Conservation (phyloP, 352 stramenopile species). For the Globisporangium sylvaticum region DNA sequence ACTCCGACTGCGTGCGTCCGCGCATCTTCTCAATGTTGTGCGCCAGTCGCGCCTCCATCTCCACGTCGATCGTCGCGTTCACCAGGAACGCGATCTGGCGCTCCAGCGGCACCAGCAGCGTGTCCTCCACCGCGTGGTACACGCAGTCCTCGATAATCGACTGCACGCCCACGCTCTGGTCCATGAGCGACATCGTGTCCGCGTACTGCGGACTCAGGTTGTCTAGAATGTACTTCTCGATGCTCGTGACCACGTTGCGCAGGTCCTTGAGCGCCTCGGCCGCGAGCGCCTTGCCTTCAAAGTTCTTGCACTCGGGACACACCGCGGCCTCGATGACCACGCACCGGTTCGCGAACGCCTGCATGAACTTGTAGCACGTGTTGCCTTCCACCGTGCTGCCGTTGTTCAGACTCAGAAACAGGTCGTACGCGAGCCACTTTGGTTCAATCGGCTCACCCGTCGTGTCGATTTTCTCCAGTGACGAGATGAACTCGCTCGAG, state of each 20-base stretch:
- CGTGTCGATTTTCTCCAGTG: conserved; percentile 73
- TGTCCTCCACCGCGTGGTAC: conserved; percentile 71
- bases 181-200: conserved; percentile 53
- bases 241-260: conserved; percentile 60
- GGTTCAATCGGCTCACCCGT: conserved; percentile 54
- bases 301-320: conserved; percentile 47
- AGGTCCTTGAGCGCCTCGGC: conserved; percentile 58
- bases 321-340: conserved; percentile 59
- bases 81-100: conserved; percentile 75
- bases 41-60: conserved; percentile 47
- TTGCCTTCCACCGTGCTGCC: conserved; percentile 56
- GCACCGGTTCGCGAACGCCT: conserved; percentile 72
- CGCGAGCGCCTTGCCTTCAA: conserved; percentile 49
- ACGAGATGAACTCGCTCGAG: conserved; percentile 69
- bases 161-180: conserved; percentile 51
- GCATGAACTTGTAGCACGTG: conserved; percentile 75
- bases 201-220: conserved; percentile 61
- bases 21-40: conserved; percentile 65
- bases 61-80: conserved; percentile 49
- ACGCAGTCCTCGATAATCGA: conserved; percentile 65
- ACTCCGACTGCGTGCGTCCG: conserved; percentile 59
- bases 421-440: conserved; percentile 76
- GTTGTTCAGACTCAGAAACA: conserved; percentile 70
- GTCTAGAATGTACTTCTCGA: conserved; percentile 76
- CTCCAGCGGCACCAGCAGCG: conserved; percentile 70